A percentile compares a stretch with the other conserved stretches of the same genome.
phyloP scores from a whole-genome alignment of 257 asterid genomes.

The Solanum commersonii region DNA sequence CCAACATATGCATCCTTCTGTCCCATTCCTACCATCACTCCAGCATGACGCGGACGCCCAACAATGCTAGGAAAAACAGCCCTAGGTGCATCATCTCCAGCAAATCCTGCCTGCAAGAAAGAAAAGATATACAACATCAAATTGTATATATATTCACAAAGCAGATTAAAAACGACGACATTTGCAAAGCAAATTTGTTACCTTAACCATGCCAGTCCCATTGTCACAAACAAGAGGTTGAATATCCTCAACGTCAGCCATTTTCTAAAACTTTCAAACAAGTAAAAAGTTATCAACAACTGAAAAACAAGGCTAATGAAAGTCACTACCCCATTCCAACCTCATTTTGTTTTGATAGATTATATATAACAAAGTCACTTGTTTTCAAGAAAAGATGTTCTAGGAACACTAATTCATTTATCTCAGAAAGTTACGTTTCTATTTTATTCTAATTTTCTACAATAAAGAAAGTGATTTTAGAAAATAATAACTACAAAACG shows the following conservation, averaged over 20 bases:
- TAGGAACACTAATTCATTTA: not conserved
- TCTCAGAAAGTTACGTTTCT: not conserved
- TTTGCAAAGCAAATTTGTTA: not conserved
- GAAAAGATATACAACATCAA: not conserved
- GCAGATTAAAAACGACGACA: not conserved
- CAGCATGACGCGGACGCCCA: not conserved
- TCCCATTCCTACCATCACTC: not conserved
- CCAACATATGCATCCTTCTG: conserved; percentile 1
- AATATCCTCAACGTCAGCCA: conserved; percentile 17
- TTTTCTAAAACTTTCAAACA: conserved; percentile 3
- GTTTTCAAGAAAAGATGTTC: not conserved
- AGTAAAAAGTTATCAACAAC: not conserved
- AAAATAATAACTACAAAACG: not conserved
- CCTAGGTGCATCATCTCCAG: conserved; percentile 22
- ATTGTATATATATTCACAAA: not conserved
- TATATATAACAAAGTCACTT: not conserved
- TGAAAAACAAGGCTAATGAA: not conserved
- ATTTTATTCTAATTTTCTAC: not conserved
- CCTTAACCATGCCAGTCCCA: conserved; percentile 23
- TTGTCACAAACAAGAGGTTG: conserved; percentile 21
- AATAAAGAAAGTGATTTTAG: not conserved
- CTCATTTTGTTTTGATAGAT: not conserved
- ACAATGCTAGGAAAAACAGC: conserved; percentile 16
- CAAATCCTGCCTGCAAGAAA: conserved; percentile 14
- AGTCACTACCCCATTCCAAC: not conserved